Base-by-base conservation (phyloP, 2,329 filamentous ascomycete species). In the Cladosporium sp. region DNA sequence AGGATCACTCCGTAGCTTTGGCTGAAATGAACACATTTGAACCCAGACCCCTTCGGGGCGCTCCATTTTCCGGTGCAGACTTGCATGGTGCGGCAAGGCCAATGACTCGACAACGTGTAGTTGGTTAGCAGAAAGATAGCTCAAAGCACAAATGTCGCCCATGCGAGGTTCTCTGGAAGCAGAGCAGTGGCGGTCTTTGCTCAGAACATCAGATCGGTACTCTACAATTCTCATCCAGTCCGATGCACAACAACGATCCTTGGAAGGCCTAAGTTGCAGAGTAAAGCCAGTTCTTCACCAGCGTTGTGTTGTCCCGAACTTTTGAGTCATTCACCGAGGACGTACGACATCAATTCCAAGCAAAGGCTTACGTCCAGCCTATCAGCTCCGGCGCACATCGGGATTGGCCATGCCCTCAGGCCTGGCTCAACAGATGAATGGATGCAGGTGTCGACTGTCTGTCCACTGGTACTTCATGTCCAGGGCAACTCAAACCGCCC, bases 111-210 rank as follows among this genome's bases (percentile, higher is more conserved):
- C n/a, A 43, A 8, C n/a, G n/a, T n/a, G n/a, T 30, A 14, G 21
- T 14, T 56, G 23, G 26, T 25, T n/a, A 57, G 25, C 18, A 62
- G 67, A 67, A 70, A 70, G 69, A 70, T 66, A 69, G 69, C 69
- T 69, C 62, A 67, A 70, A 66, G 69, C 68, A 66, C 26, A 6
- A n/a, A n/a, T 18, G 18, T 43, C 16, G 7, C 36, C 36, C n/a
- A 43, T n/a, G 18, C 36, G 36, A n/a, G 8, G 36, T 43, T 43
- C 18, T 43, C 36, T n/a, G n/a, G 18, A 43, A 18, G n/a, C 7
- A n/a, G n/a, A n/a, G 36, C 36, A 43, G 36, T 21, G 36, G 36
- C 18, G n/a, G 36, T 3, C 1, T 43, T 43, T 8, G 7, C 1
- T 43, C 36, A 3, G 26, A 28, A n/a, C 23, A 53, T 18, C 16